Evolutionary conservation across 106 monocot species (phyloP), one percentile per base, ranked within the genome.

Genomic region (Allium sativum): DNA sequence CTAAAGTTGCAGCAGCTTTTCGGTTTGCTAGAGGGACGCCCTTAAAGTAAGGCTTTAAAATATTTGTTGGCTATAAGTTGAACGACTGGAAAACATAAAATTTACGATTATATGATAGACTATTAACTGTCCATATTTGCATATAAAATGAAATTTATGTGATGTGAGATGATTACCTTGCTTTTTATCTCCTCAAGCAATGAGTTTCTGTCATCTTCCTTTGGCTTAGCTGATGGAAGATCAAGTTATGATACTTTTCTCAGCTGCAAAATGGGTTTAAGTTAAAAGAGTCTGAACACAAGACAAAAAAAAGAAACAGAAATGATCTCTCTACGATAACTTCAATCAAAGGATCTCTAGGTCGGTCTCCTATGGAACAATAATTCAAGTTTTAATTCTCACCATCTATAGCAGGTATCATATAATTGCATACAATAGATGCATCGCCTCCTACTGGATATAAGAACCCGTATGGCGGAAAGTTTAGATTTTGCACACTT

Each of bases 271-370:
- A 60, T 19, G 14, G 63, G 14, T 7, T 44, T 48, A 12, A 18
- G 16, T 12, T 46, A 47, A 59, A n/a, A 53, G 52, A 13, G 45
- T 18, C 6, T 15, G 59, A 61, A 45, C 31, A 31, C 21, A 17
- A 31, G 31, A 64, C 52, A n/a, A 65, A 65, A 15, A 31, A 52
- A 65, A 20, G 15, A 6, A 19, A 2, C 12, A 61, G 4, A 52
- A n/a, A 62, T 2, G 21, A 73, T 52, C 9, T 12, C 18, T 58
- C 9, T 15, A 51, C 41, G 22, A 41, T 14, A 74, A n/a, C 96
- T 44, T 98, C 91, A 21, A 98, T 91, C 43, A 98, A 62, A 61
- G 91, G 96, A 82, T 84, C 73, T 79, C 96, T 84, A 10, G 91
- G 96, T 9, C 79, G 79, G 66, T 87, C 78, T 64, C 79, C 84